phyloP scores from a whole-genome alignment of 331 rosid genomes.

The Erythrophleum ivorense region DNA sequence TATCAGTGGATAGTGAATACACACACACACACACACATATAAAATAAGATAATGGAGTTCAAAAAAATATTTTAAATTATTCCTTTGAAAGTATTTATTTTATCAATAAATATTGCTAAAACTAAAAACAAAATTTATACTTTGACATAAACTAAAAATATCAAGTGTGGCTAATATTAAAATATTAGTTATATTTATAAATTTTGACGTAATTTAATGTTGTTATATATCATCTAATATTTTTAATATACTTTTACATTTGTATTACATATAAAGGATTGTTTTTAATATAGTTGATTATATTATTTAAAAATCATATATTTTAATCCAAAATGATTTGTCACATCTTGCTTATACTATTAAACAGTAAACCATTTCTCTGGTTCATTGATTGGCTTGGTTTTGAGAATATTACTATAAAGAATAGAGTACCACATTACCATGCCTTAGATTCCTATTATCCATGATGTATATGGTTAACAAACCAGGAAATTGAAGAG shows the following conservation, averaged over 20 bases:
- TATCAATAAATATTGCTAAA: no score
- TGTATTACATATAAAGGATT: neutral
- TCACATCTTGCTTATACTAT: neutral
- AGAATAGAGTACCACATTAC: neutral
- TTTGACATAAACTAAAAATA: no score
- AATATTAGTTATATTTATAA: no score
- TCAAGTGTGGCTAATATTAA: no score
- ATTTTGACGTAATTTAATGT: no score
- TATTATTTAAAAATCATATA: neutral
- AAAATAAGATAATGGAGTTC: no score
- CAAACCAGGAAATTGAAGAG: neutral
- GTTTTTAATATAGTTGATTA: neutral
- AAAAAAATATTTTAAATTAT: no score
- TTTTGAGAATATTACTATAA: neutral
- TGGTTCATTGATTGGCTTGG: neutral
- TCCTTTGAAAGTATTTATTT: no score
- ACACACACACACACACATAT: no score
- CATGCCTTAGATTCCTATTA: neutral
- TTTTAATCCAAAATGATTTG: neutral
- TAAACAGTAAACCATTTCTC: neutral
- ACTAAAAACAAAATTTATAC: no score
- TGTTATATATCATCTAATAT: no score
- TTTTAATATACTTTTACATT: neutral
- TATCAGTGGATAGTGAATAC: neutral
- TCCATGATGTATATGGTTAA: conserved; percentile 13